Evolutionary conservation across 495 filamentous ascomycete genomes (phyloP).

Genomic region (Aspergillus kassunensis): DNA sequence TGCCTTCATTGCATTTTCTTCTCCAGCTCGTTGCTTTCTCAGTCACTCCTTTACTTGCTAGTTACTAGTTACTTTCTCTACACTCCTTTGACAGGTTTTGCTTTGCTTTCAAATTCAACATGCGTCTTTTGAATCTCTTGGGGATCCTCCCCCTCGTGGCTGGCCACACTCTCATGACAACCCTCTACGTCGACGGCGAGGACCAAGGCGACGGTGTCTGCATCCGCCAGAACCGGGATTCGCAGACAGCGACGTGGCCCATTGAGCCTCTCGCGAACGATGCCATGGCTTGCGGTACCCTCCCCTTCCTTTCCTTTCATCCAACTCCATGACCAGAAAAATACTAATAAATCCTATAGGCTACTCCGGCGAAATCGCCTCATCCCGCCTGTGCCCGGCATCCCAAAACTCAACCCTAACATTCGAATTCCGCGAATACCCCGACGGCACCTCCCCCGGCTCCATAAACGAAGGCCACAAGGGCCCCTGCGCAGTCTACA

Average conservation of each 20-base stretch:
- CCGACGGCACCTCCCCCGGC: conserved; percentile 52
- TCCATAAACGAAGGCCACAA: conserved; percentile 60
- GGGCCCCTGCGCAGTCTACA: conserved; percentile 68
- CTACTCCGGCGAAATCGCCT: conserved; percentile 50
- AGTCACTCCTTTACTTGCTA: conserved; percentile 3
- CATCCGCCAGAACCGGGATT: conserved; percentile 58
- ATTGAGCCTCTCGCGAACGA: conserved; percentile 42
- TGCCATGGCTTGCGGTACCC: conserved; percentile 70
- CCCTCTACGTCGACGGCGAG: conserved; percentile 59
- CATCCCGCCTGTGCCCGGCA: conserved; percentile 54
- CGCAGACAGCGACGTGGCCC: conserved; percentile 47
- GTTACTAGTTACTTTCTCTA: not conserved
- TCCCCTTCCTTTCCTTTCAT: not conserved
- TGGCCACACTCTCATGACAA: conserved; percentile 62
- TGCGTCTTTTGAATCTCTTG: not conserved
- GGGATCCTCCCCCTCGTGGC: conserved; percentile 10
- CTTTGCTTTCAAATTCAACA: not conserved
- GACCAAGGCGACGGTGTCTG: conserved; percentile 66
- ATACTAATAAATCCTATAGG: no score
- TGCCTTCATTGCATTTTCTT: no score
- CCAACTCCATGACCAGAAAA: not conserved
- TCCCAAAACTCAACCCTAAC: conserved; percentile 47
- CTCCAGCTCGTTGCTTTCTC: no score
- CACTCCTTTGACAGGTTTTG: conserved; percentile 1
- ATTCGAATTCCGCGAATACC: conserved; percentile 59